Evolutionary conservation across 164 flowering plant species (phyloP).

Genomic region (Stephania japonica): DNA sequence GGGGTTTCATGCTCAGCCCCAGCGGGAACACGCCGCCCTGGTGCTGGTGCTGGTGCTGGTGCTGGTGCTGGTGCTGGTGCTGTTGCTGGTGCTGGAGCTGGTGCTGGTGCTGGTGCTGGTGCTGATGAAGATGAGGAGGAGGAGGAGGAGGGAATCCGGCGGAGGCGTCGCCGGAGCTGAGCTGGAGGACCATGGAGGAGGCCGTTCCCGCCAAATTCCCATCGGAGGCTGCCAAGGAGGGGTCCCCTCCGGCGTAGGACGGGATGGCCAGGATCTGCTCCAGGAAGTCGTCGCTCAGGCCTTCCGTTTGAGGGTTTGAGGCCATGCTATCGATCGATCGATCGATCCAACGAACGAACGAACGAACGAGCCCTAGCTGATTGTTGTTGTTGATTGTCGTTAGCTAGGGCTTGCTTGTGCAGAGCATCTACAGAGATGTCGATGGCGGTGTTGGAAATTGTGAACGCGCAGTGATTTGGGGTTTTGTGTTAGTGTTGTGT

Average conservation of each 20-base stretch:
- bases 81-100: constrained; percentile 27
- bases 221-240: constrained; percentile 33
- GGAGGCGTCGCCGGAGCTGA: constrained; percentile 40
- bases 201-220: constrained; percentile 27
- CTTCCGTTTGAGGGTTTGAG: constrained; percentile 47
- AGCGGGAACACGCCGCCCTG: constrained; percentile 41
- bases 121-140: constrained; percentile 24
- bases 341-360: not conserved
- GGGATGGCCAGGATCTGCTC: constrained; percentile 75
- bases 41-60: constrained; percentile 20
- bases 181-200: constrained; percentile 10
- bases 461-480: too few species aligned
- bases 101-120: constrained; percentile 20
- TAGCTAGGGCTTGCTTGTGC: constrained; percentile 4
- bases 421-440: constrained; percentile 11
- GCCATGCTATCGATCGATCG: too few species aligned
- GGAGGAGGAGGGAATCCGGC: constrained; percentile 10
- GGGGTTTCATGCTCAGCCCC: constrained; percentile 60
- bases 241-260: constrained; percentile 32
- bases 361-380: constrained; percentile 2
- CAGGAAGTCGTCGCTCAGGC: constrained; percentile 66
- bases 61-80: constrained; percentile 14
- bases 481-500: too few species aligned
- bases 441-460: too few species aligned
- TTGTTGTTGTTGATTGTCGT: constrained; percentile 3